Evolutionary conservation across 2,329 filamentous ascomycete genomes (phyloP), one percentile per base, ranked within the genome.

Genomic region (Eutypa lata): DNA sequence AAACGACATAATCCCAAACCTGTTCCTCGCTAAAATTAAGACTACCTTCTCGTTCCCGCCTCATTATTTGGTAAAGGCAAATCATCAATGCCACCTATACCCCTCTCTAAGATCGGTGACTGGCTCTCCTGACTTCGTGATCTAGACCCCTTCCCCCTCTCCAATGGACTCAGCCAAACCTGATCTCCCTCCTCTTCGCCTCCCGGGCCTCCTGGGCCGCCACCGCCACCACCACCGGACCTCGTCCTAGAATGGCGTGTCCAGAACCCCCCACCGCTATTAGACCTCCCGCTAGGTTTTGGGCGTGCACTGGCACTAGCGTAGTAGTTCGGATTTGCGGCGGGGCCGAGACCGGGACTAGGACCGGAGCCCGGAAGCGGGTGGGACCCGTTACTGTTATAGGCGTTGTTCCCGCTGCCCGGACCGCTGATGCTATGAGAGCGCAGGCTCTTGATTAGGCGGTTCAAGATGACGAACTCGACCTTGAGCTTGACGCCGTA

Each of bases 401-500:
- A 38, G 13, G 35, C 35, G n/a, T 38, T 38, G 35, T 38, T 38
- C 13, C 35, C 35, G 35, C 13, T 18, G 11, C 42, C 42, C 11
- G 21, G 1, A 8, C 22, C 21, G 22, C 6, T 1, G 42, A 11
- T 13, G 22, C 2, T 24, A 43, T 45, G 21, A 2, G 21, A n/a
- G 42, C 42, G 42, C 42, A 65, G 53, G 33, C 57, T 66, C 55
- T 65, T 60, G 40, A 67, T 57, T 10, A 70, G 62, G 2, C 60
- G 60, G 53, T 70, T 70, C n/a, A 70, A 50, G 33, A 69, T 65
- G 35, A 61, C 63, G 48, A 70, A 68, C 50, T 70, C 68, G 49
- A 68, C 52, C 58, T 70, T 70, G 24, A 70, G 62, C 56, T 70
- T 70, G 48, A 69, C 54, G 47, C 65, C 64, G 58, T 70, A 70